Conservation (phyloP, 805 yeast species). For the Pichia eremophila region DNA sequence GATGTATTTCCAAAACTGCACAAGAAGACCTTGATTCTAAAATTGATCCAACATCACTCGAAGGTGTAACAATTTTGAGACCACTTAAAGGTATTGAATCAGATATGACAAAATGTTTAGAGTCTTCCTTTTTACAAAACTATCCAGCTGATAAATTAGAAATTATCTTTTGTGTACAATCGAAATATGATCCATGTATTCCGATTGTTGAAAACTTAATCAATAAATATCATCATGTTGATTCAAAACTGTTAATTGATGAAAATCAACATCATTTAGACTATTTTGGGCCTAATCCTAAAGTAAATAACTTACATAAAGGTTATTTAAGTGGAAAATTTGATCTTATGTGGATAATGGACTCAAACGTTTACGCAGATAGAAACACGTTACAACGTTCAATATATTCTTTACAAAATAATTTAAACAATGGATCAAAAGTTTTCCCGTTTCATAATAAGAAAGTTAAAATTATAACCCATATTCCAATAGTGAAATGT, state of each 20-base stretch:
- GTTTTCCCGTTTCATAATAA: constrained; percentile 18
- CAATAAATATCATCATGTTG: constrained; percentile 42
- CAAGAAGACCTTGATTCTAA: neutral
- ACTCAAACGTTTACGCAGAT: constrained; percentile 74
- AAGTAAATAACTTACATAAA: constrained; percentile 77
- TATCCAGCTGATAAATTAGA: constrained; percentile 56
- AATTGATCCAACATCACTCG: constrained; percentile 29
- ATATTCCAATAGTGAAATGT: constrained; percentile 59
- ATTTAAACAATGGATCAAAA: constrained; percentile 42
- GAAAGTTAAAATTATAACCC: constrained; percentile 66
- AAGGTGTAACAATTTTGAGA: constrained; percentile 68
- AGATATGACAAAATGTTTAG: constrained; percentile 58
- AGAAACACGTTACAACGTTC: constrained; percentile 59
- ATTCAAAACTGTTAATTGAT: constrained; percentile 51
- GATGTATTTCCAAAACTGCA: neutral
- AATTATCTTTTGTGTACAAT: constrained; percentile 68
- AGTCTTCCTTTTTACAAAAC: constrained; percentile 56
- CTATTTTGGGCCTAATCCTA: constrained; percentile 78
- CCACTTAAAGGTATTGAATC: constrained; percentile 83
- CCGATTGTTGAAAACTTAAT: constrained; percentile 44
- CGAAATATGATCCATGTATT: constrained; percentile 52
- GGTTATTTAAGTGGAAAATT: constrained; percentile 60
- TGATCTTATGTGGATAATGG: constrained; percentile 79
- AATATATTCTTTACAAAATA: constrained; percentile 38
- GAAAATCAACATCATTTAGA: constrained; percentile 25